A percentile compares a stretch with the other conserved stretches of the same genome.
These are phyloP conservation scores for Amphirosellinia nigrospora DNA, from an alignment of 495 filamentous ascomycete genomes.

Conservation along the genomic window DNA sequence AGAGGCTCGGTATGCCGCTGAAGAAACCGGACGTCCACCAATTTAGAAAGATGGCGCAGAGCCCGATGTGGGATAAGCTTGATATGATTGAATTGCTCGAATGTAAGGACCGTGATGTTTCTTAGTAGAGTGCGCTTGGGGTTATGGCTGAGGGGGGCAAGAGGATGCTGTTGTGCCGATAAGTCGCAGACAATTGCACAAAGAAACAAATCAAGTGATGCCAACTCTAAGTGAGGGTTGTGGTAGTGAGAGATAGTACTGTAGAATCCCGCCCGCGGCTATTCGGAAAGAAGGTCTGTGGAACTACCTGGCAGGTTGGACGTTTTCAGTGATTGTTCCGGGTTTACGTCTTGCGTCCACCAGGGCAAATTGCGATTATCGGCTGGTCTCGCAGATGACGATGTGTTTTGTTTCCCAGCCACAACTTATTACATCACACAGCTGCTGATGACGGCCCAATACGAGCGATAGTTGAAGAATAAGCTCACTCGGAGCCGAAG, in stretches of 20 bases:
- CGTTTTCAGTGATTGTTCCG: slow-evolving; percentile 6
- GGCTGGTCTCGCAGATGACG: slow-evolving; percentile 15
- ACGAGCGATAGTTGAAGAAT: background rate
- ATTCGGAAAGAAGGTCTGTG: slow-evolving; percentile 17
- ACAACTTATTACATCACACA: slow-evolving; percentile 13
- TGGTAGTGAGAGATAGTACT: background rate
- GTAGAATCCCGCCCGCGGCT: slow-evolving; percentile 26
- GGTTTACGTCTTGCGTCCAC: slow-evolving; percentile 13
- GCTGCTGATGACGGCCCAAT: background rate
- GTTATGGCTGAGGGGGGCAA: background rate
- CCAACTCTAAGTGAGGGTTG: background rate
- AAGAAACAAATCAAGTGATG: background rate
- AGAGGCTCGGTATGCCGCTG: slow-evolving; percentile 26
- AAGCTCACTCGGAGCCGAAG: background rate
- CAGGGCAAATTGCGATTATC: slow-evolving; percentile 18
- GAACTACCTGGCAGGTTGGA: background rate
- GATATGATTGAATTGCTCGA: slow-evolving; percentile 29
- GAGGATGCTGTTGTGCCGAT: background rate
- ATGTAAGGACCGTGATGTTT: slow-evolving; percentile 25
- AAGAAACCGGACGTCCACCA: slow-evolving; percentile 32
- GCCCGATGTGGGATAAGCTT: slow-evolving; percentile 20
- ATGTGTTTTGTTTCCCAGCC: slow-evolving; percentile 17
- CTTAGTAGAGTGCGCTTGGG: slow-evolving; percentile 7
- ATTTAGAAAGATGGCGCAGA: slow-evolving; percentile 27
- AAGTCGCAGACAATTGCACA: background rate